Conservation (phyloP, 1,284 basidiomycete genomes). For the Puccinia coronata region DNA sequence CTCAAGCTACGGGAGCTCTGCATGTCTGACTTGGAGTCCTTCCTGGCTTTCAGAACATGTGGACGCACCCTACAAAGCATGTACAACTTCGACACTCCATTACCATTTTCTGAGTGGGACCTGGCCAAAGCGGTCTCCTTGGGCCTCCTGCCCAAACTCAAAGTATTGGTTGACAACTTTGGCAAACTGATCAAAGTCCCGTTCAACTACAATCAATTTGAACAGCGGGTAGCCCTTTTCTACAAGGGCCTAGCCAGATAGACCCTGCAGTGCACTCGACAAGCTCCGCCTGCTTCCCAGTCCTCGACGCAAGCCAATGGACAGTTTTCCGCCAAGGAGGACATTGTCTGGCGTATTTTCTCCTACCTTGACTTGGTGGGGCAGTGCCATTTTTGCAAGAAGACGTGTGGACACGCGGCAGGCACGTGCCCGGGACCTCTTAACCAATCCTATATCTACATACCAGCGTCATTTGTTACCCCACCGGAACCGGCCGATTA, state of each 20-base stretch:
- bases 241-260: neutral
- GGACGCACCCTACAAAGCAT: constrained; percentile 4
- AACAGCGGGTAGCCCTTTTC: neutral
- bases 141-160: neutral
- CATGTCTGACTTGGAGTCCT: neutral
- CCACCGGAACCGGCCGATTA: neutral
- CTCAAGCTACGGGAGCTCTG: neutral
- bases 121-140: neutral
- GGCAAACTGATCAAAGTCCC: too few relatives aligned
- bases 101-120: too few relatives aligned
- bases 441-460: neutral
- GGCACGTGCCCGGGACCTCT: neutral
- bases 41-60: neutral
- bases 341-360: neutral
- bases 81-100: neutral
- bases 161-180: too few relatives aligned
- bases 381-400: constrained; percentile 13
- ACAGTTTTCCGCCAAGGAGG: too few relatives aligned
- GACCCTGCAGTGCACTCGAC: neutral
- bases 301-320: neutral
- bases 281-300: neutral
- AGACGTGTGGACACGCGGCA: neutral
- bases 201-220: neutral
- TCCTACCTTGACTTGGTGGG: neutral
- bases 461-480: neutral